Base-by-base conservation (phyloP, 352 stramenopile genomes). In the Phytophthora hibernalis region DNA sequence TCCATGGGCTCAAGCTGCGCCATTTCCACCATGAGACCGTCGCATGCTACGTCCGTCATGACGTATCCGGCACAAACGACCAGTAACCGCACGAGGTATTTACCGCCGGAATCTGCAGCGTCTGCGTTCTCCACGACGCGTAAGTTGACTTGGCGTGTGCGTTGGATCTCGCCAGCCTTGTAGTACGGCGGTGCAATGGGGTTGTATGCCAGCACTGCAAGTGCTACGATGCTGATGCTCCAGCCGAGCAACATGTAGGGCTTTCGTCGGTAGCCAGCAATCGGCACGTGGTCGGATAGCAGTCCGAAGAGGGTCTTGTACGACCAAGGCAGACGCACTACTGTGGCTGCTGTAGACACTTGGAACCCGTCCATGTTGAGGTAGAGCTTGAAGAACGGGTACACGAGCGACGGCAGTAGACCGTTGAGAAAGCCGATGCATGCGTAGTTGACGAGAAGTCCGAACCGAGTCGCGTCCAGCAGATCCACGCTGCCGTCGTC, bases 291-390 rank as follows among this genome's bases (percentile, higher is more conserved):
- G 59, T 93, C 82, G 18, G 81, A 89, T 44, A 93, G 63, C 38
- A 89, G 60, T 18, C 82, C 85, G 63, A 91, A 91, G 24, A 93
- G 72, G n/a, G 82, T 91, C 67, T 93, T 91, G 68, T 91, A 90
- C 8, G 83, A 89, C 77, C 83, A 93, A 11, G 81, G 81, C 21
- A 93, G 64, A 47, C 76, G 68, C 58, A 91, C 86, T 24, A 92
- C 81, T 22, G 82, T 70, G 0, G 59, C 62, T 0, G 84, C 84
- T 2, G 82, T 80, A 18, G 67, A 79, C 16, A 83, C 81, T 48
- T 90, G 80, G 55, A 88, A 91, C 50, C 80, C 79, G 54, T 87
- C 74, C 80, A 90, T 91, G 56, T 92, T 90, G 51, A 92, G 72
- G 48, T 92, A 92, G 37, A 89, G 65, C 64, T 88, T 92, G 69